Conservation (phyloP, 129 eudicot genomes). For the Pittosporum tobira region DNA sequence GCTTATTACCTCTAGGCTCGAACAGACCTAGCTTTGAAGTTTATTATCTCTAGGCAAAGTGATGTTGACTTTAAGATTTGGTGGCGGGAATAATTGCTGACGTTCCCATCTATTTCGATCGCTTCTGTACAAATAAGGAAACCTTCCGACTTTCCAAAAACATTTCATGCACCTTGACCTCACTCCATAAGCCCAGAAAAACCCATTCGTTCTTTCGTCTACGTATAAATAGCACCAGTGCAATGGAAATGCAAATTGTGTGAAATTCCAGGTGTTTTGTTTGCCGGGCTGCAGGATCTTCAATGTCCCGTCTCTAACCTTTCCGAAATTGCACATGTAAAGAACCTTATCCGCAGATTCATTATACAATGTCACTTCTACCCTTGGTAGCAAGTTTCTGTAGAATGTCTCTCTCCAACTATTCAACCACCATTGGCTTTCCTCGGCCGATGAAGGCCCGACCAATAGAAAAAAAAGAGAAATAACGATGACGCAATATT, state of each 20-base stretch:
- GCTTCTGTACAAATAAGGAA: conserved; percentile 15
- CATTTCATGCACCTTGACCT: conserved; percentile 31
- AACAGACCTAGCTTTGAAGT: neutral
- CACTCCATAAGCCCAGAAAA: conserved; percentile 29
- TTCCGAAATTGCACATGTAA: neutral
- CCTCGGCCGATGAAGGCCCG: neutral
- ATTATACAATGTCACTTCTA: conserved; percentile 6
- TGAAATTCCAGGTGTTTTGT: neutral
- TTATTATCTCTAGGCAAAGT: neutral
- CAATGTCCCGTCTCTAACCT: neutral
- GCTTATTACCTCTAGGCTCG: too few relatives aligned
- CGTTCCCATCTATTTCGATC: conserved; percentile 34
- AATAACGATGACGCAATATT: neutral
- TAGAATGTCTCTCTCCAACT: neutral
- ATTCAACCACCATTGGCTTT: neutral
- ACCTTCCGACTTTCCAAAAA: conserved; percentile 23
- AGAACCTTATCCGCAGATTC: neutral
- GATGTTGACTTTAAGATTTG: neutral
- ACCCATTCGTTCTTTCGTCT: conserved; percentile 10
- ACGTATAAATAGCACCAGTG: conserved; percentile 30
- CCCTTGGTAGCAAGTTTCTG: neutral
- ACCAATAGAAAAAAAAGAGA: neutral
- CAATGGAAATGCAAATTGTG: conserved; percentile 27
- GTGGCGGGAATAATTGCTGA: conserved; percentile 17
- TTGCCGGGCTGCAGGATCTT: neutral